Evolutionary conservation across 2,329 filamentous ascomycete genomes (phyloP).

Genomic region (Paecilomyces formosus): DNA sequence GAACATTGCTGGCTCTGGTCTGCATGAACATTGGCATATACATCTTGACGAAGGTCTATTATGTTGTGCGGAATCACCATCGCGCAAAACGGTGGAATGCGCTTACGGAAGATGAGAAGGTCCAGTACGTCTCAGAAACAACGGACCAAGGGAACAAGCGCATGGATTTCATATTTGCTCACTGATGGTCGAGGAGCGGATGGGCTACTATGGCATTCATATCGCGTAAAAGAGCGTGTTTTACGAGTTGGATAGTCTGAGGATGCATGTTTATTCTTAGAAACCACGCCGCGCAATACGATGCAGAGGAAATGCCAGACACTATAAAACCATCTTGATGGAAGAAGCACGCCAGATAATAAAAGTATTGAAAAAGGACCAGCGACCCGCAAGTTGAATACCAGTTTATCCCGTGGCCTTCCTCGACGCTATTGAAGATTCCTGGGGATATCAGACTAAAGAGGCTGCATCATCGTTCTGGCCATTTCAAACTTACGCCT

Average conservation of each 20-base stretch:
- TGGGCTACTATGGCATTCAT: background rate
- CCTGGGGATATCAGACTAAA: background rate
- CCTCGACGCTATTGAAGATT: too few species aligned
- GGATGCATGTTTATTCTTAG: too few species aligned
- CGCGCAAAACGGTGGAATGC: conserved; percentile 22
- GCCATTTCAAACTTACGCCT: conserved; percentile 12
- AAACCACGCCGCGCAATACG: too few species aligned
- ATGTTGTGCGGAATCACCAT: conserved; percentile 19
- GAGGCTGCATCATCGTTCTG: background rate
- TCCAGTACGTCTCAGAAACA: conserved; percentile 22
- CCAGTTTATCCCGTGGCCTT: too few species aligned
- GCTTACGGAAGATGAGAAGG: conserved; percentile 20
- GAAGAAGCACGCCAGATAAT: too few species aligned
- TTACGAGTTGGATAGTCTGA: too few species aligned
- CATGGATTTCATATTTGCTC: conserved; percentile 28
- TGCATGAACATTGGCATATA: conserved; percentile 34
- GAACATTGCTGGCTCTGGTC: conserved; percentile 42
- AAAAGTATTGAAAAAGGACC: too few species aligned
- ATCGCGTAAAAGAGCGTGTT: background rate
- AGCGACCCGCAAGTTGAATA: too few species aligned
- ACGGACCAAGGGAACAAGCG: conserved; percentile 26
- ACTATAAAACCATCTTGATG: too few species aligned
- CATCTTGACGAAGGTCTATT: conserved; percentile 22
- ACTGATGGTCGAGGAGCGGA: conserved; percentile 9
- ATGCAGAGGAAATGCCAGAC: too few species aligned